These are phyloP conservation scores for Leptosphaerulina australis DNA, from an alignment of 2,329 filamentous ascomycete genomes.

Conservation along the genomic window DNA sequence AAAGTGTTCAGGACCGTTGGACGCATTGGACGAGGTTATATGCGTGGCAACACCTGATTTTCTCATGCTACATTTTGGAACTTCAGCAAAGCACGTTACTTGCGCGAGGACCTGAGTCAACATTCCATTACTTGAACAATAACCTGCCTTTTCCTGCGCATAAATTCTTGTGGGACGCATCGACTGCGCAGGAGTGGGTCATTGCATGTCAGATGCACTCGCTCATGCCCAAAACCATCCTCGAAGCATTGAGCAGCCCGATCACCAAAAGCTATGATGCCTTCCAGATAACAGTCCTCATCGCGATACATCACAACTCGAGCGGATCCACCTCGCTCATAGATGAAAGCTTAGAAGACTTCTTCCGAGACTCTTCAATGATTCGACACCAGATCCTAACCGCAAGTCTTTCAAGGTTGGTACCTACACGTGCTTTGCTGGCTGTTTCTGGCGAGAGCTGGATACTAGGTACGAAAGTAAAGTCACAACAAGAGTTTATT, in stretches of 20 bases:
- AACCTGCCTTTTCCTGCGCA: constrained; percentile 49
- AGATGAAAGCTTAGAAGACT: constrained; percentile 27
- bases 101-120: constrained; percentile 29
- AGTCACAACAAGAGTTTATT: constrained; percentile 41
- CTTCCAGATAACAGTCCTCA: constrained; percentile 49
- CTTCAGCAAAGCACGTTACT: constrained; percentile 46
- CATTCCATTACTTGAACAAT: constrained; percentile 27
- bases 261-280: constrained; percentile 25
- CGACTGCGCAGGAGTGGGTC: constrained; percentile 30
- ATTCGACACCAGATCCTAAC: constrained; percentile 43
- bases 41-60: constrained; percentile 46
- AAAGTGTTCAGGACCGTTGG: constrained; percentile 38
- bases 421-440: constrained; percentile 51
- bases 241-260: constrained; percentile 27
- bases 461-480: constrained; percentile 53
- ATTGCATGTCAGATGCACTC: constrained; percentile 27
- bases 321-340: constrained; percentile 24
- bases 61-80: constrained; percentile 53
- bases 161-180: constrained; percentile 48
- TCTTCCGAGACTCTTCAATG: constrained; percentile 31
- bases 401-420: constrained; percentile 46
- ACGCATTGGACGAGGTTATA: constrained; percentile 41
- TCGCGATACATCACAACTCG: constrained; percentile 43
- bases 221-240: constrained; percentile 32
- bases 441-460: constrained; percentile 54